Percentiles rank a stretch among this genome's conserved stretches.
These are phyloP conservation scores for Candida sithepensis DNA, from an alignment of 805 yeast genomes.

Conservation along the genomic window DNA sequence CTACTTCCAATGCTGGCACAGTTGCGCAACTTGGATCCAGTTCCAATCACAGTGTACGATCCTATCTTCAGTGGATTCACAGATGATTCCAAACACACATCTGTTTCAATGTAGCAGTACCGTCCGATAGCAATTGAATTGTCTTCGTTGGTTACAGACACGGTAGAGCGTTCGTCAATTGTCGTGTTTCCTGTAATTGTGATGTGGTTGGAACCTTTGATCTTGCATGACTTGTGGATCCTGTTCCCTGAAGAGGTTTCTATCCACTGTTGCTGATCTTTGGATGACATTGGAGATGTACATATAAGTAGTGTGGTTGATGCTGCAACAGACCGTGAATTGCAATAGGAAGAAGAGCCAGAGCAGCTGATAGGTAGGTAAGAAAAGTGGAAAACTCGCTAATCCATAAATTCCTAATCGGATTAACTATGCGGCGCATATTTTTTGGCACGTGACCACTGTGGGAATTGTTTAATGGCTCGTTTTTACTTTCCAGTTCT, in stretches of 20 bases:
- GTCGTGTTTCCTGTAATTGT: conserved; percentile 46
- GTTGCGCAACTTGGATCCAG: conserved; percentile 25
- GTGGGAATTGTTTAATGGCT: no score
- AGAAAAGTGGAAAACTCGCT: no score
- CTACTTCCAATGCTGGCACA: conserved; percentile 45
- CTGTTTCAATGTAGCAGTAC: conserved; percentile 36
- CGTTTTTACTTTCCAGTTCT: no score
- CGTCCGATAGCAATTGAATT: conserved; percentile 39
- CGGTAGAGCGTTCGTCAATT: conserved; percentile 33
- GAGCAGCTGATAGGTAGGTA: no score
- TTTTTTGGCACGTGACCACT: no score
- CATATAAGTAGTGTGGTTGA: no score
- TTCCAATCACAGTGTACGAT: conserved; percentile 42
- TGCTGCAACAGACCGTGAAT: no score
- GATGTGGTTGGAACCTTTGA: conserved; percentile 41
- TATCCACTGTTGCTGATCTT: conserved; percentile 32
- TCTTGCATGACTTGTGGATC: conserved; percentile 41
- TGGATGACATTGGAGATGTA: not conserved
- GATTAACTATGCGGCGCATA: no score
- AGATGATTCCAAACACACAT: conserved; percentile 31
- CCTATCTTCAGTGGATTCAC: conserved; percentile 40
- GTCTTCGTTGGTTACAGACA: conserved; percentile 7
- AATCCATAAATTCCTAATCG: no score
- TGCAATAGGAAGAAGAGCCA: no score
- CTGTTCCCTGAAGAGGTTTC: conserved; percentile 52